Evolutionary conservation across 129 eudicot genomes (phyloP), one percentile per base, ranked within the genome.

Genomic region (Lactuca sativa): DNA sequence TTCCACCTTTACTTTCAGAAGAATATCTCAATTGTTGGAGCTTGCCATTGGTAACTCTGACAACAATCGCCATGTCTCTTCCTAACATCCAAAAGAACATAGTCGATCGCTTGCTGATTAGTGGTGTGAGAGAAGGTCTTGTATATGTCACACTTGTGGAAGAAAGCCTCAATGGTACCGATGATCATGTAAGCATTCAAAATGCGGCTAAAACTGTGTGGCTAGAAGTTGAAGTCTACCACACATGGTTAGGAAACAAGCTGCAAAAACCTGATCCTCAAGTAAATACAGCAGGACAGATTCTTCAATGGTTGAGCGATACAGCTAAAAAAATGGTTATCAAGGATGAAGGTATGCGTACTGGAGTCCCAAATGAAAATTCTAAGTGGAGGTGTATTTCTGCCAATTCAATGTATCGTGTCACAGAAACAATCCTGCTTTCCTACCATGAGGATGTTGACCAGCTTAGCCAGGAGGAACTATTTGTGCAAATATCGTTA

Each of bases 371-470:
- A 7, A 36, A 51, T 60, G 58, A 21, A 4, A 59, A 74, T 44
- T 81, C 80, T 10, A 67, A 40, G 2, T 25, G 11, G 25, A 71
- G 49, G 49, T 77, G 70, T 6, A 54, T 74, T 17, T 77, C 78
- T 36, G 84, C 81, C 25, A 79, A 78, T 58, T 75, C 87, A 16
- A 83, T 83, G 87, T 78, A 83, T 56, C 65, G 70, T 43, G 21
- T 83, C 33, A 38, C 49, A 15, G 61, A 56, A 66, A 83, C 73
- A 2, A 13, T 83, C 5, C 16, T 79, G 41, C 34, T 64, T 13
- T 16, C 33, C 9, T 33, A 70, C 34, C 43, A 55, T 4, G 68
- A 1, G 21, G 30, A 56, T 41, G 56, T 40, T 38, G 41, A 56
- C 17, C 13, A 69, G 41, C 38, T 56, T 25, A 1, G 31, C 38